Conservation (phyloP, 148 eudicot species). For the Rhododendron vialii region DNA sequence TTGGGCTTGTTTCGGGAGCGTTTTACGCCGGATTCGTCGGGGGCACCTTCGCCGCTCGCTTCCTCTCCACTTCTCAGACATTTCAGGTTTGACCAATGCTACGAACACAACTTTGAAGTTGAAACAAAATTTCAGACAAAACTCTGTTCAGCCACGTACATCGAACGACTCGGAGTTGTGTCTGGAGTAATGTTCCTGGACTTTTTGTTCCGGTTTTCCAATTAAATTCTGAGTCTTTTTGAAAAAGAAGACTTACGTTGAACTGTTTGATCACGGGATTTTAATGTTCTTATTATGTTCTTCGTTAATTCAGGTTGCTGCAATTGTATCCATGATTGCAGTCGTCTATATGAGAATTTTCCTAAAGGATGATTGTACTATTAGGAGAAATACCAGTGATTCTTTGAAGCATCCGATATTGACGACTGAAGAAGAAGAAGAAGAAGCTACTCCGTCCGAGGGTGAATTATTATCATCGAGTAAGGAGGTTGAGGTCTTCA, state of each 20-base stretch:
- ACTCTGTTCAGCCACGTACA: background rate
- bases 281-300: background rate
- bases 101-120: background rate
- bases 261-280: background rate
- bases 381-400: background rate
- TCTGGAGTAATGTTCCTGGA: background rate
- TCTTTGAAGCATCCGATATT: constrained; percentile 29
- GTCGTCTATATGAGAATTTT: constrained; percentile 65
- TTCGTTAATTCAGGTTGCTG: constrained; percentile 41
- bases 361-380: constrained; percentile 36
- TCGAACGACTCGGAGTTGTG: background rate
- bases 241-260: background rate
- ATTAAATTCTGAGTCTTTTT: background rate
- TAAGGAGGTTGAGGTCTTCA: constrained; percentile 17
- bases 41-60: constrained; percentile 63
- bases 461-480: constrained; percentile 13
- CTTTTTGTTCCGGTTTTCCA: background rate
- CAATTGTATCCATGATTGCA: constrained; percentile 51
- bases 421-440: background rate
- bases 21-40: constrained; percentile 60
- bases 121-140: background rate
- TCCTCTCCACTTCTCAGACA: constrained; percentile 61
- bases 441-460: constrained; percentile 5
- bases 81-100: constrained; percentile 40
- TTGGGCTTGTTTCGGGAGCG: constrained; percentile 61